Conservation (phyloP, 2,329 filamentous ascomycete genomes). For the Aaosphaeria arxii region DNA sequence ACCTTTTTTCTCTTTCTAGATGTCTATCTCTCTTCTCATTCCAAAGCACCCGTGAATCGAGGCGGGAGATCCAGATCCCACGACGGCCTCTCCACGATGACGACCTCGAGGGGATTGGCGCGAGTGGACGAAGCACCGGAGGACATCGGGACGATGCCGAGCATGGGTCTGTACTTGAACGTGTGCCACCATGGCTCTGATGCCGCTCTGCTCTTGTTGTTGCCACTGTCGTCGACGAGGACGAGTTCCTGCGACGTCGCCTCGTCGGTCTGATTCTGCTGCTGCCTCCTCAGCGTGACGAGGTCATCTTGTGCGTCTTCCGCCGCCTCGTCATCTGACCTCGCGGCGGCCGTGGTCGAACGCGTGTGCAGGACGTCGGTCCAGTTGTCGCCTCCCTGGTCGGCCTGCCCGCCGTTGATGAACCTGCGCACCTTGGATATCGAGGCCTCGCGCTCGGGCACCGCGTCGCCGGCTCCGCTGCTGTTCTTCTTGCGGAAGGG, state of each 20-base stretch:
- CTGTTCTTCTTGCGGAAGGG: slow-evolving; percentile 24
- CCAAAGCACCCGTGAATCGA: slow-evolving; percentile 49
- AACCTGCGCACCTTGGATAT: slow-evolving; percentile 50
- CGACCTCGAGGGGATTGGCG: slow-evolving; percentile 64
- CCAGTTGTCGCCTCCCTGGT: slow-evolving; percentile 21
- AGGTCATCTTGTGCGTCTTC: slow-evolving; percentile 32
- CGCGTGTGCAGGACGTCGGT: slow-evolving; percentile 17
- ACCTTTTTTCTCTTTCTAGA: too few relatives aligned
- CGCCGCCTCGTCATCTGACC: slow-evolving; percentile 31
- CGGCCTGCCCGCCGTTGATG: slow-evolving; percentile 36
- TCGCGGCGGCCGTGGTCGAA: slow-evolving; percentile 14
- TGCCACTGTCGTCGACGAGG: slow-evolving; percentile 13
- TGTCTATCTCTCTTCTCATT: slow-evolving; percentile 7
- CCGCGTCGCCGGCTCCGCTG: slow-evolving; percentile 56
- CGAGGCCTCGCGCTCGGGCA: slow-evolving; percentile 46
- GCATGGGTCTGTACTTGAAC: slow-evolving; percentile 90
- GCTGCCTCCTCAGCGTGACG: slow-evolving; percentile 21
- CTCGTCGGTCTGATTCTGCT: slow-evolving; percentile 5
- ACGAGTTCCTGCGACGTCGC: background rate
- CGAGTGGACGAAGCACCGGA: slow-evolving; percentile 13
- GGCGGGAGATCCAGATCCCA: slow-evolving; percentile 79
- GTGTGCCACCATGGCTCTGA: slow-evolving; percentile 67
- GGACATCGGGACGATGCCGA: slow-evolving; percentile 65
- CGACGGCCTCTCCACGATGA: slow-evolving; percentile 79
- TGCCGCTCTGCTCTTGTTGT: slow-evolving; percentile 16